phyloP scores from a whole-genome alignment of 1,139 yeast genomes.

The Suhomyces chickasaworum region DNA sequence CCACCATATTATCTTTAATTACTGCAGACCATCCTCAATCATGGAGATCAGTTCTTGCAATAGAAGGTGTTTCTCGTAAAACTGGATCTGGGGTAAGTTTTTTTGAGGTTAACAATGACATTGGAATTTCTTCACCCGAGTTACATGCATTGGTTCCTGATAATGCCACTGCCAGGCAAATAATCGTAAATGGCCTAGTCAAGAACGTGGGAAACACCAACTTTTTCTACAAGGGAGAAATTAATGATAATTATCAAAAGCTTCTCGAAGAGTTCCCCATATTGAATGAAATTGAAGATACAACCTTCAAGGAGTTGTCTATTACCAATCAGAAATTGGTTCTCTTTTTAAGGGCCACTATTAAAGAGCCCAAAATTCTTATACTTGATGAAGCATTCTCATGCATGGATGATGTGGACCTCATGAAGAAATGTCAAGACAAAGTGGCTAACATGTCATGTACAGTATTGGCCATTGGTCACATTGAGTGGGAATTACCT shows the following conservation, averaged over 20 bases:
- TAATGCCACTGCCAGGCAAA: conserved; percentile 51
- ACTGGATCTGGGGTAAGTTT: conserved; percentile 72
- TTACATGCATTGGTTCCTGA: conserved; percentile 80
- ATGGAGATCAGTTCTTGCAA: conserved; percentile 72
- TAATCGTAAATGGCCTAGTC: conserved; percentile 73
- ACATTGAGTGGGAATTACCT: conserved; percentile 55
- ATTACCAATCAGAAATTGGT: conserved; percentile 80
- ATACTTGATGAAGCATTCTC: conserved; percentile 93
- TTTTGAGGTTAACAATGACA: conserved; percentile 73
- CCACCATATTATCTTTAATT: conserved; percentile 77
- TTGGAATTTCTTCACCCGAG: conserved; percentile 92
- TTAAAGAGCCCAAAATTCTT: conserved; percentile 73
- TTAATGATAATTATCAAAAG: conserved; percentile 15
- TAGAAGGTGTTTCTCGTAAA: conserved; percentile 67
- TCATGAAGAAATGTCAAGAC: conserved; percentile 65
- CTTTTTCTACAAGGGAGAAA: conserved; percentile 29
- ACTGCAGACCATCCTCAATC: conserved; percentile 98
- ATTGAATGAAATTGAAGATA: conserved; percentile 35
- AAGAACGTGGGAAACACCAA: conserved; percentile 58
- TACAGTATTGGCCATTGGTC: conserved; percentile 78
- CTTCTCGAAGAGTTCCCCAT: conserved; percentile 30
- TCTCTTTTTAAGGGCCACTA: conserved; percentile 71
- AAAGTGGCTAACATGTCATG: conserved; percentile 63
- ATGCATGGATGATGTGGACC: conserved; percentile 71
- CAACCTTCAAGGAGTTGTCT: conserved; percentile 53